Percentiles rank a stretch among this genome's conserved stretches.
phyloP scores from a whole-genome alignment of 192 early-diverging fungal genomes.

The Mortierella alpina region DNA sequence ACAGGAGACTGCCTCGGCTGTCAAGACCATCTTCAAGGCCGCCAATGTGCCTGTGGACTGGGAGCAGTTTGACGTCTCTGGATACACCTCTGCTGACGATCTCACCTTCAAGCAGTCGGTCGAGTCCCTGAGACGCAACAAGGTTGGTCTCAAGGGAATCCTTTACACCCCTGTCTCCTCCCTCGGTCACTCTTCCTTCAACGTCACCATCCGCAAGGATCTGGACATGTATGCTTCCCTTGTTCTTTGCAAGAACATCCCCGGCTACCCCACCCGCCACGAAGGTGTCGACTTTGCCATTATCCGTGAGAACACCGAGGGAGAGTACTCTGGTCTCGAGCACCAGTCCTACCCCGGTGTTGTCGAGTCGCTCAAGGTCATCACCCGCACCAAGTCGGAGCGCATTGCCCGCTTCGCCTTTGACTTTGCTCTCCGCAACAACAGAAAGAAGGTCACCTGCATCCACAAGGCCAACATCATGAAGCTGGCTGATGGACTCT shows the following conservation, averaged over 20 bases:
- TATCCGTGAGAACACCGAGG: slow-evolving; percentile 99
- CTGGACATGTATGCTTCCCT: slow-evolving; percentile 98
- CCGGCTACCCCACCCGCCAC: slow-evolving; percentile 88
- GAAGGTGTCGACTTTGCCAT: slow-evolving; percentile 97
- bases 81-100: slow-evolving; percentile 87
- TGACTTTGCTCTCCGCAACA: slow-evolving; percentile 98
- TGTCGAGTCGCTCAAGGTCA: slow-evolving; percentile 98
- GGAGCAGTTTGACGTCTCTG: slow-evolving; percentile 97
- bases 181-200: slow-evolving; percentile 93
- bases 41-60: slow-evolving; percentile 94
- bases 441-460: slow-evolving; percentile 97
- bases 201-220: slow-evolving; percentile 97
- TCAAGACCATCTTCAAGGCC: slow-evolving; percentile 95
- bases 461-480: slow-evolving; percentile 99
- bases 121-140: slow-evolving; percentile 92
- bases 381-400: slow-evolving; percentile 96
- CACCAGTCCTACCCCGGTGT: slow-evolving; percentile 98
- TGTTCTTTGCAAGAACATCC: slow-evolving; percentile 90
- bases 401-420: slow-evolving; percentile 99
- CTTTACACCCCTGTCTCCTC: slow-evolving; percentile 89
- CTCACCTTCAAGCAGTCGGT: slow-evolving; percentile 88
- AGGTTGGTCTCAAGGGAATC: slow-evolving; percentile 97
- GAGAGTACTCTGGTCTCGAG: slow-evolving; percentile 99
- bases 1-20: slow-evolving; percentile 88
- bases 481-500: slow-evolving; percentile 99